Conservation (phyloP, 176 grass and related monocot species). For the Secale cereale region DNA sequence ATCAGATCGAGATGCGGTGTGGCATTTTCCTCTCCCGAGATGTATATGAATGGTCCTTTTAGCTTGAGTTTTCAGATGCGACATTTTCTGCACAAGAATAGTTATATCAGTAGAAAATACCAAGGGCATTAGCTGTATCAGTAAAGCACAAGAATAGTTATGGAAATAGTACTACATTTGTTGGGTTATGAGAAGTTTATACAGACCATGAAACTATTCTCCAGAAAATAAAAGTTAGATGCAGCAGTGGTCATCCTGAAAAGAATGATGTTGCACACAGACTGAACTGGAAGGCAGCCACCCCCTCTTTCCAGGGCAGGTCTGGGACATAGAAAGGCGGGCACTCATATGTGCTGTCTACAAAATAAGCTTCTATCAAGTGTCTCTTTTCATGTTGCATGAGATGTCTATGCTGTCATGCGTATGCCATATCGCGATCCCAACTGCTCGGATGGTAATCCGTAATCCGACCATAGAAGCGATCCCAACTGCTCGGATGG, state of each 20-base stretch:
- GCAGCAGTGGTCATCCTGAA: too few relatives aligned
- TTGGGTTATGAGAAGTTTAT: not conserved
- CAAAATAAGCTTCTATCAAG: not conserved
- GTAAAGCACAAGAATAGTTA: too few relatives aligned
- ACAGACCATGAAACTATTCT: not conserved
- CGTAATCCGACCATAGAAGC: not conserved
- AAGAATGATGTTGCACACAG: too few relatives aligned
- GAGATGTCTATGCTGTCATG: not conserved
- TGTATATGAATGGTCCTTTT: not conserved
- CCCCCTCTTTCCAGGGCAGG: too few relatives aligned
- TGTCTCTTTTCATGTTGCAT: not conserved
- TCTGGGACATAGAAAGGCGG: too few relatives aligned
- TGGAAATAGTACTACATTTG: too few relatives aligned
- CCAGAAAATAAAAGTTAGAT: too few relatives aligned
- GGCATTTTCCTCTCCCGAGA: not conserved
- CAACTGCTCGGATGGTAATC: conserved; percentile 8
- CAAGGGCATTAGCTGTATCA: not conserved
- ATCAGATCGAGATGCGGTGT: not conserved
- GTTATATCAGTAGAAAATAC: not conserved
- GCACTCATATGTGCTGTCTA: too few relatives aligned
- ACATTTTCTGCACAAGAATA: not conserved
- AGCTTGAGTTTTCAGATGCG: not conserved
- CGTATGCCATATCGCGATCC: not conserved
- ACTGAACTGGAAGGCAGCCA: too few relatives aligned
- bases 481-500: conserved; percentile 21